Evolutionary conservation across 768 basidiomycete species (phyloP).

Genomic region (Boletus bicolor): DNA sequence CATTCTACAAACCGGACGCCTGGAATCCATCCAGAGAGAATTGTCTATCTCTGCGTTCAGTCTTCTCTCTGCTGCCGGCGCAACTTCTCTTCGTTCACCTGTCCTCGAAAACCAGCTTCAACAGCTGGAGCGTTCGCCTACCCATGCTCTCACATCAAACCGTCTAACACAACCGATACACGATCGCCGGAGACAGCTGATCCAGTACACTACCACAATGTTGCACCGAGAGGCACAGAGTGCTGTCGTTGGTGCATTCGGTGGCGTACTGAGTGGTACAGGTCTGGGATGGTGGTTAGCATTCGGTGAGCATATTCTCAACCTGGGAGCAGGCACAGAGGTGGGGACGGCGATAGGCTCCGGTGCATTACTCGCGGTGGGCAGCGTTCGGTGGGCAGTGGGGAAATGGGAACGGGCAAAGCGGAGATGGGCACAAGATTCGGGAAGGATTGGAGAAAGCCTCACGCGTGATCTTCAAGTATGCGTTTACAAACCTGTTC

Average conservation of each 20-base stretch:
- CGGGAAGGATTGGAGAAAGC: conserved; percentile 57
- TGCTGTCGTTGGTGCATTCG: conserved; percentile 48
- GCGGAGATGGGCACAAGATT: conserved; percentile 66
- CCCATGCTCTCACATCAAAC: conserved; percentile 41
- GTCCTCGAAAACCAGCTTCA: conserved; percentile 57
- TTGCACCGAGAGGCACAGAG: conserved; percentile 66
- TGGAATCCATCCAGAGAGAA: conserved; percentile 45
- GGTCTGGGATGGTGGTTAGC: conserved; percentile 55
- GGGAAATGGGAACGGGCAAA: conserved; percentile 69
- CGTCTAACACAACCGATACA: conserved; percentile 51
- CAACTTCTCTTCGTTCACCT: conserved; percentile 41
- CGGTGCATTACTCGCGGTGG: conserved; percentile 49
- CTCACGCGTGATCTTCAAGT: conserved; percentile 65
- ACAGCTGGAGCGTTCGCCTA: conserved; percentile 48
- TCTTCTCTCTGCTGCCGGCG: conserved; percentile 36
- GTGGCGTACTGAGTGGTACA: conserved; percentile 46
- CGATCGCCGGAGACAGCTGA: conserved; percentile 51
- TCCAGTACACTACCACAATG: conserved; percentile 50
- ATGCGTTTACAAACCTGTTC: conserved; percentile 7
- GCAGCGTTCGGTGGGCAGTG: conserved; percentile 59
- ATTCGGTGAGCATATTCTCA: conserved; percentile 40
- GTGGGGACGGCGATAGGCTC: conserved; percentile 57
- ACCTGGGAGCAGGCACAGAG: conserved; percentile 40
- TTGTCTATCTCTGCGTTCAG: conserved; percentile 40
- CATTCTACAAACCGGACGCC: conserved; percentile 59